Base-by-base conservation (phyloP, 805 yeast genomes). In the Komagataella ulmi region DNA sequence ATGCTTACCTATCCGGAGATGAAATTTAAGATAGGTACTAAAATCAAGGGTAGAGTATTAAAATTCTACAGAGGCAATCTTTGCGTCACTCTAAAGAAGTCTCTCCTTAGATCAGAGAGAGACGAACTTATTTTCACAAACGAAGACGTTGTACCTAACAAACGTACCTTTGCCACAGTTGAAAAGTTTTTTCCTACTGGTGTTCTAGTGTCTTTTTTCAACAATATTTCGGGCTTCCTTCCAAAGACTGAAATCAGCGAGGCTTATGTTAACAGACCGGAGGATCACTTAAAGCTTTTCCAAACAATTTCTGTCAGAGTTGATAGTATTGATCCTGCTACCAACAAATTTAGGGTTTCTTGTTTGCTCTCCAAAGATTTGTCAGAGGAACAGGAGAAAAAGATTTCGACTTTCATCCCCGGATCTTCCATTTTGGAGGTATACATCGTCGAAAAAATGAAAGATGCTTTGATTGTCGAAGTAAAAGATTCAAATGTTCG, bases 171-270 rank as follows among this genome's bases (percentile, higher is more conserved):
- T 4, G 98, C 88, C 10, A 81, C 90, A 1, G 83, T 93, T 47
- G 82, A 82, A 54, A 72, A 77, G 40, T 76, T 91, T 58, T 78
- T 79, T 49, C 81, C 83, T 53, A 73, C 76, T 53, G 99, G 99
- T 59, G 95, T 87, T 48, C 69, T 89, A 47, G 80, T 93, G 6
- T 78, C 89, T 14, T 89, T 93, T 61, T 90, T 88, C 61, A 95
- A 93, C 51, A 73, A 75, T 51, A 65, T 87, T 46, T 78, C 74
- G 57, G 99, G 89, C 0, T 90, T 80, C 63, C 71, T 93, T 54
- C 98, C 99, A 30, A 80, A 82, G 56, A 72, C 83, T 51, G 98
- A 93, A 69, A 86, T 93, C 59, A 84, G 95, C 51, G 98, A 93
- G 67, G 81, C 96, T 1, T 87, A 77, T 63, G 93, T 90, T 45